Percentiles rank a stretch among this genome's conserved stretches.
Conservation (phyloP, 2,329 filamentous ascomycete species). For the Aurifilum marmelostoma region DNA sequence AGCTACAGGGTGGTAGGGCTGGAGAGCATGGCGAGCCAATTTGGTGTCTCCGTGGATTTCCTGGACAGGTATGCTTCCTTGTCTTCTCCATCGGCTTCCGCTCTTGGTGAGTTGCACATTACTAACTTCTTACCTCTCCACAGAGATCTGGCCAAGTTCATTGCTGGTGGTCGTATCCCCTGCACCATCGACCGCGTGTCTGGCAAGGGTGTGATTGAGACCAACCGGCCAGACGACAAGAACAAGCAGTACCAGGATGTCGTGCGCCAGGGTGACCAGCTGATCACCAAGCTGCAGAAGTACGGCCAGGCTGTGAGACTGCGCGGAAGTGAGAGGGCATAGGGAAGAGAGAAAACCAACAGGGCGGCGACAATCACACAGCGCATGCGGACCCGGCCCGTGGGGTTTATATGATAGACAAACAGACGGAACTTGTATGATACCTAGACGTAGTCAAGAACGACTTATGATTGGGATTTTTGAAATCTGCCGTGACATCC, state of each 20-base stretch:
- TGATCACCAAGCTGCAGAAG: constrained; percentile 99
- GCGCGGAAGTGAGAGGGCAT: constrained; percentile 91
- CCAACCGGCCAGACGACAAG: constrained; percentile 96
- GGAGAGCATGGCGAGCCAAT: constrained; percentile 95
- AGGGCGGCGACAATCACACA: background rate
- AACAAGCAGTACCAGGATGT: constrained; percentile 99
- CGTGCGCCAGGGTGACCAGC: constrained; percentile 93
- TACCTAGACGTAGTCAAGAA: constrained; percentile 27
- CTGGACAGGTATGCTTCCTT: constrained; percentile 74
- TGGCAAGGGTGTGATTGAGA: constrained; percentile 96
- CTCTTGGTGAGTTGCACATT: background rate
- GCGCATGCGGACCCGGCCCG: constrained; percentile 1
- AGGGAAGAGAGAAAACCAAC: constrained; percentile 32
- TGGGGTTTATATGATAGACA: constrained; percentile 4
- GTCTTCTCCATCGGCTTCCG: background rate
- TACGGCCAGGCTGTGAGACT: constrained; percentile 96
- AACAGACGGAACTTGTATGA: constrained; percentile 25
- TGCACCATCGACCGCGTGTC: constrained; percentile 98
- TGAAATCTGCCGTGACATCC: background rate
- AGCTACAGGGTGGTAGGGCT: constrained; percentile 97
- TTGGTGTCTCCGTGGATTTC: constrained; percentile 96
- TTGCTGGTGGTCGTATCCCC: constrained; percentile 88
- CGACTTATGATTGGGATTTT: constrained; percentile 15
- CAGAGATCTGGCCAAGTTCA: constrained; percentile 95
- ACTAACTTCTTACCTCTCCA: constrained; percentile 15